Conservation (phyloP, 2,329 filamentous ascomycete genomes). For the Nothomitra cinnamomea region DNA sequence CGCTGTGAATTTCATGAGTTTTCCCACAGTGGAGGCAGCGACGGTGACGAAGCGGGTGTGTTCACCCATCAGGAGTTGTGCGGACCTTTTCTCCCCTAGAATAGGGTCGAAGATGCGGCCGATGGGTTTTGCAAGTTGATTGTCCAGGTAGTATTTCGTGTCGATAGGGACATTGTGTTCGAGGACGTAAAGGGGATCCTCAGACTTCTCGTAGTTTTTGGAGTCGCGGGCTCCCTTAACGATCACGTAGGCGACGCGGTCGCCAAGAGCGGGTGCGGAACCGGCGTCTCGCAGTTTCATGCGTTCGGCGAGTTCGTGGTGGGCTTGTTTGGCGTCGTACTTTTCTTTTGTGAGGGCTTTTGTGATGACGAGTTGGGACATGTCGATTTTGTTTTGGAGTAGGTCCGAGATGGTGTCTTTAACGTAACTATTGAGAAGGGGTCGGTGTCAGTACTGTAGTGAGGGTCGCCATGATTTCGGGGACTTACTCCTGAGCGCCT, state of each 20-base stretch:
- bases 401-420: conserved; percentile 91
- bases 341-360: conserved; percentile 85
- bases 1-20: conserved; percentile 96
- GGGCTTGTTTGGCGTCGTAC: conserved; percentile 85
- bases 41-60: conserved; percentile 92
- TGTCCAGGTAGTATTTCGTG: conserved; percentile 96
- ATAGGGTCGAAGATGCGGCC: conserved; percentile 96
- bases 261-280: conserved; percentile 79
- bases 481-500: conserved; percentile 76
- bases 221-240: conserved; percentile 75
- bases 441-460: conserved; percentile 22
- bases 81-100: conserved; percentile 79
- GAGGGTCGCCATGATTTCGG: not conserved
- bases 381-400: conserved; percentile 92
- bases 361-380: conserved; percentile 98
- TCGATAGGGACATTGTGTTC: conserved; percentile 97
- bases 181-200: conserved; percentile 91
- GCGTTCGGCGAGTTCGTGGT: conserved; percentile 84
- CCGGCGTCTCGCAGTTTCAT: conserved; percentile 96
- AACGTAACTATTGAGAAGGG: conserved; percentile 50
- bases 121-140: conserved; percentile 89
- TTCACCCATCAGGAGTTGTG: conserved; percentile 71
- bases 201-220: conserved; percentile 93
- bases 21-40: conserved; percentile 68
- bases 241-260: conserved; percentile 97